A percentile compares a stretch with the other conserved stretches of the same genome.
These are phyloP conservation scores for Triticum monococcum DNA, from an alignment of 176 grass and related monocot genomes.

Conservation along the genomic window DNA sequence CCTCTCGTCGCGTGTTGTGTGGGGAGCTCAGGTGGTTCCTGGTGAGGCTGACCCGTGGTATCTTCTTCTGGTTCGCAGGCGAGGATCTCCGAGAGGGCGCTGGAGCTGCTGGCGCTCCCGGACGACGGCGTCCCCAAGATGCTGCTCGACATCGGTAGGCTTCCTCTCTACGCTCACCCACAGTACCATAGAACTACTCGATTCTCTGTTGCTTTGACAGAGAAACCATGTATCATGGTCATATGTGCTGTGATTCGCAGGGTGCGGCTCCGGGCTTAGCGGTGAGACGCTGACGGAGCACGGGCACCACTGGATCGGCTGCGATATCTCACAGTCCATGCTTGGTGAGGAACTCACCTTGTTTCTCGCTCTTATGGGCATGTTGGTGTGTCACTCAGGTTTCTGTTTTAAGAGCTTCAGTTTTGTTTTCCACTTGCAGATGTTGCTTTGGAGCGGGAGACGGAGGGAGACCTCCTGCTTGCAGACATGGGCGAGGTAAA, in stretches of 20 bases:
- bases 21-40: background rate
- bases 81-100: constrained; percentile 90
- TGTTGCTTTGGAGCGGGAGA: constrained; percentile 78
- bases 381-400: background rate
- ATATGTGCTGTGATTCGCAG: constrained; percentile 21
- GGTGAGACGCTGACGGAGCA: constrained; percentile 80
- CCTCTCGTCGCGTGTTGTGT: background rate
- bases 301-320: constrained; percentile 94
- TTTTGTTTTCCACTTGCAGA: constrained; percentile 31
- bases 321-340: constrained; percentile 92
- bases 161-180: no score
- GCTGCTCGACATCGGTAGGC: constrained; percentile 86
- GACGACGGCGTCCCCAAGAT: constrained; percentile 75
- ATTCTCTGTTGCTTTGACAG: no score
- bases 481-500: constrained; percentile 96
- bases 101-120: constrained; percentile 79
- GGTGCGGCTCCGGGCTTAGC: constrained; percentile 90
- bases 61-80: constrained; percentile 36
- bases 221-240: background rate
- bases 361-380: background rate
- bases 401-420: background rate
- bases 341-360: constrained; percentile 55
- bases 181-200: no score
- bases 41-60: background rate
- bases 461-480: constrained; percentile 79